Base-by-base conservation (phyloP, 2,329 filamentous ascomycete genomes). In the Pseudocercospora pini-densiflorae region DNA sequence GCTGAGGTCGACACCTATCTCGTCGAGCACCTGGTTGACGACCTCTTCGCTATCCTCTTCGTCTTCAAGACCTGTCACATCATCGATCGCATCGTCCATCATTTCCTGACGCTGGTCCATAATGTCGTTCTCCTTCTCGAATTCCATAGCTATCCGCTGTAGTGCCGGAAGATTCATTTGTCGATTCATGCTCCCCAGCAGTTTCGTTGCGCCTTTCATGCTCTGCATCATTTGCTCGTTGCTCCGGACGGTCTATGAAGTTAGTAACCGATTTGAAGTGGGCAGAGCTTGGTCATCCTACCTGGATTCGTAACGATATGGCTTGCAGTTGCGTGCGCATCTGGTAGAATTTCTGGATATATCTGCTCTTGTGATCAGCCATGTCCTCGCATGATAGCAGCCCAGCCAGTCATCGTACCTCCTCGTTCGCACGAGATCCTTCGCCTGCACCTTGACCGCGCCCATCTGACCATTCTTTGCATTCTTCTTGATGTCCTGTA, bases 191-290 rank as follows among this genome's bases (percentile, higher is more conserved):
- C 92, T 96, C 62, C 94, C 93, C 7, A 99, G 84, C 2, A 97
- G 90, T 80, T 90, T 89, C 1, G 95, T 98, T 4, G 95, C 95
- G 36, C 95, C 95, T 81, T 97, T 99, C 95, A 99, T 98, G 8
- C 94, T 95, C 80, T 97, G 93, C 94, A 97, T 97, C 95, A 99
- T 99, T 81, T 98, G 94, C 80, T 99, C 95, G 80, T 99, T 99
- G 72, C 94, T 97, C 71, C 95, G 90, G 71, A 98, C 94, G 59
- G 95, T 99, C 92, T 97, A 75, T 27, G 16, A 63, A 21, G 36
- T 63, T 14, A 69, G 62, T 31, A 19, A 55, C 2, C 19, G 23
- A 2, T n/a, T 5, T n/a, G 21, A 40, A 40, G 31, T 14, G 8
- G 33, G 9, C 7, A 58, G 7, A 45, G 14, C 60, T 57, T 10